Conservation (phyloP, 2,329 filamentous ascomycete genomes). For the Sarocladium oryzae region DNA sequence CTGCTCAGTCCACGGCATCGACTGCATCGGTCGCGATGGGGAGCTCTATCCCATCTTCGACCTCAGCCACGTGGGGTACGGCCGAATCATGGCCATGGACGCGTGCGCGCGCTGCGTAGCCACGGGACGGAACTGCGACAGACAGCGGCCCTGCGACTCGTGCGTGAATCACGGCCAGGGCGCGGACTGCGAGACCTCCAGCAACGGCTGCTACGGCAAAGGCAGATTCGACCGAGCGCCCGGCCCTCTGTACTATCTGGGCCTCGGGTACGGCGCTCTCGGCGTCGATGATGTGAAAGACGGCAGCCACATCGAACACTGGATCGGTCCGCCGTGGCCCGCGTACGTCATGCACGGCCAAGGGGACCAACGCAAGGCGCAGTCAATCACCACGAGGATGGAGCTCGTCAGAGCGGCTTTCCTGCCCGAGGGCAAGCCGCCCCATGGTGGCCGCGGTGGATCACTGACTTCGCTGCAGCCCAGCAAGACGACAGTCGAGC, state of each 20-base stretch:
- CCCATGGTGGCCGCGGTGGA: background rate
- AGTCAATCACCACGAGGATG: background rate
- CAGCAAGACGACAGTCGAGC: background rate
- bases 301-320: constrained; percentile 15
- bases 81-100: constrained; percentile 19
- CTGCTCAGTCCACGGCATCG: constrained; percentile 25
- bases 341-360: background rate
- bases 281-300: constrained; percentile 20
- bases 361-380: background rate
- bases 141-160: constrained; percentile 30
- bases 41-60: constrained; percentile 19
- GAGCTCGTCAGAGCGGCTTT: background rate
- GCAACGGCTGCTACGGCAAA: constrained; percentile 14
- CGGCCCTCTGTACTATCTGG: constrained; percentile 18
- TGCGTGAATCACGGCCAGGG: constrained; percentile 18
- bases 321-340: constrained; percentile 16
- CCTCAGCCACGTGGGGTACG: constrained; percentile 26
- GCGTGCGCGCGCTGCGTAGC: constrained; percentile 19
- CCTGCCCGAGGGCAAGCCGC: background rate
- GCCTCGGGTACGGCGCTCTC: constrained; percentile 19
- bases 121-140: constrained; percentile 24
- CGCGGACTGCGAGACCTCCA: background rate
- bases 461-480: background rate
- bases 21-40: constrained; percentile 16
- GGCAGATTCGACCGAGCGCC: constrained; percentile 10